Base-by-base conservation (phyloP, 176 grass and related monocot genomes). In the Typha latifolia region DNA sequence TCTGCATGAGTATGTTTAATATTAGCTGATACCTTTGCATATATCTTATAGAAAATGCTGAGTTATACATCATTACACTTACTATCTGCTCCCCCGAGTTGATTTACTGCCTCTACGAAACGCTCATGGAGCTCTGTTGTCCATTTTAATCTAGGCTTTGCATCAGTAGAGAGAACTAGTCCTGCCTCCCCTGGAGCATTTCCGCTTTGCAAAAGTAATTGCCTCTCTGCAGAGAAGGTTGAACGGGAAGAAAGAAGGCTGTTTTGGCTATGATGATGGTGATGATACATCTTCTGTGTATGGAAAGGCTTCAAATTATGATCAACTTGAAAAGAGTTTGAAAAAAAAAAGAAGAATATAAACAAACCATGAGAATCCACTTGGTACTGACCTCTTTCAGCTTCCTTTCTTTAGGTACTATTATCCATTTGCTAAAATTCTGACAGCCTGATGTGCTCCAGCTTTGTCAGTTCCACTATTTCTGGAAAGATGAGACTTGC, bases 101-200 rank as follows among this genome's bases (percentile, higher is more conserved):
- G 85, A 62, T 81, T 70, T 20, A 96, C 85, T 8, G 93, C 93
- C 12, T 86, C 85, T 5, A 82, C 64, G 22, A 96, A 96, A 23
- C 88, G 85, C 12, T 91, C 88, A 10, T 96, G 93, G 53, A 91
- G 79, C 78, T 96, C 93, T 3, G 83, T 66, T n/a, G 85, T 96
- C 93, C 93, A 96, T 76, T 96, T 96, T 62, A 96, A 66, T 66
- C 93, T 75, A 31, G 93, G 88, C 70, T 89, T 96, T 26, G 93
- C 88, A 63, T 91, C 88, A 21, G 88, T 91, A 14, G 93, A 96
- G 52, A 96, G 93, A 67, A 91, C 69, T 47, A 96, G 80, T n/a
- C 88, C 93, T 61, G 88, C 69, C 82, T 96, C 88, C 55, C 77
- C 80, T 81, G 84, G 67, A 78, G 69, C 47, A 70, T 48, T 70